Percentiles rank a stretch among this genome's conserved stretches.
phyloP scores from a whole-genome alignment of 768 basidiomycete species.

The Lentinus brumalis region DNA sequence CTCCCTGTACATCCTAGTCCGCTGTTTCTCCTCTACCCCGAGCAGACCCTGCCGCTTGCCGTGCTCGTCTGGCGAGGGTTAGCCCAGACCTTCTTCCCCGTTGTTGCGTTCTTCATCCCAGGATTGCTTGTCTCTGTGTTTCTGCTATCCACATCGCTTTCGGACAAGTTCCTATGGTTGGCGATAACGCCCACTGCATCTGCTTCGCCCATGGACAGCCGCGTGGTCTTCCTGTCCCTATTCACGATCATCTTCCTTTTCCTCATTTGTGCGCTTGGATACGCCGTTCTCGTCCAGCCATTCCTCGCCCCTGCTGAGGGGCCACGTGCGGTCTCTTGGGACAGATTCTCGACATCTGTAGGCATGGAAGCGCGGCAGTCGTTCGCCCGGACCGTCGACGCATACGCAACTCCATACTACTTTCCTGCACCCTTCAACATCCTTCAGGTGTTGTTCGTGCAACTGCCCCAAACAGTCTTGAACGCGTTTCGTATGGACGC shows the following conservation, averaged over 20 bases:
- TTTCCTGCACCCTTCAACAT: conserved; percentile 60
- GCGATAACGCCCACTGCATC: conserved; percentile 17
- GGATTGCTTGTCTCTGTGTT: conserved; percentile 43
- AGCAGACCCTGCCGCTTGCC: conserved; percentile 46
- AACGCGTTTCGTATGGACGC: conserved; percentile 24
- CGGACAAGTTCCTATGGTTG: conserved; percentile 34
- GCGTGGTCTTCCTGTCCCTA: conserved; percentile 45
- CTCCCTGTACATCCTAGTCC: conserved; percentile 47
- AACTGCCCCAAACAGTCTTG: conserved; percentile 9
- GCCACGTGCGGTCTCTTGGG: conserved; percentile 39
- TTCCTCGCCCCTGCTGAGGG: conserved; percentile 17
- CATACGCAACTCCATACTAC: conserved; percentile 37
- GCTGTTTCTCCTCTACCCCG: conserved; percentile 42
- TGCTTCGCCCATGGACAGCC: conserved; percentile 50
- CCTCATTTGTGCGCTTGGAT: conserved; percentile 36
- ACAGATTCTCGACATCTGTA: conserved; percentile 45
- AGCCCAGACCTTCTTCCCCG: conserved; percentile 40
- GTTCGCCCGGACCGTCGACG: conserved; percentile 39
- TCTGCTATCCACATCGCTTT: conserved; percentile 51
- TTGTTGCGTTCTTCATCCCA: conserved; percentile 51
- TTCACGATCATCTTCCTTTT: conserved; percentile 37
- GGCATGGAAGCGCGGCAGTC: conserved; percentile 47
- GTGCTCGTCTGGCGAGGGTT: conserved; percentile 43
- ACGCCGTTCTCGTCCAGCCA: conserved; percentile 34
- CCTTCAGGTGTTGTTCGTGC: conserved; percentile 30